Evolutionary conservation across 495 filamentous ascomycete species (phyloP), one percentile per base, ranked within the genome.

Genomic region (Penicillium waksmanii): DNA sequence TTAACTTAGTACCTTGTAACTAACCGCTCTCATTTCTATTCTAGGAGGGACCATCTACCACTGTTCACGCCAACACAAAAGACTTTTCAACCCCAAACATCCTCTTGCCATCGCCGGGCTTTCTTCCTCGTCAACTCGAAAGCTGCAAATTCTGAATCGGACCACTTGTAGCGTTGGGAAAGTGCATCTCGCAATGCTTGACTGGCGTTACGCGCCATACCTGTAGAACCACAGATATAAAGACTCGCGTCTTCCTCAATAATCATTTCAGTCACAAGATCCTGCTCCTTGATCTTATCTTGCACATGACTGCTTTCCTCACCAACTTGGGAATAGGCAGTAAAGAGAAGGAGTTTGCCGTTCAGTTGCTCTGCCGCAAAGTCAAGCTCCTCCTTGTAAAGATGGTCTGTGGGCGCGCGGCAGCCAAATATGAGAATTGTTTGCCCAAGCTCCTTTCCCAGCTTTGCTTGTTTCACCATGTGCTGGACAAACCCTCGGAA

Each of bases 401-500:
- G 15, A 19, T n/a, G 13, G 7, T 9, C 13, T 8, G 6, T n/a
- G 3, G 6, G 6, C 6, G 19, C 21, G 12, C 51, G 57, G 18
- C 18, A 48, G 11, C 57, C 57, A 12, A 21, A 53, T 27, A 60
- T 51, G 11, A 60, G 57, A 7, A 54, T 48, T 40, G 38, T 54
- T 15, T 38, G 15, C 7, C 57, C 57, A 19, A 53, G 17, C 11
- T 31, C 19, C 0, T 1, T 34, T 12, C 31, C 31, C 4, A 5
- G 11, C n/a, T n/a, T 33, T 50, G 10, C 10, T n/a, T 15, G 19
- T n/a, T 11, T 17, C 18, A 23, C 15, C 43, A 17, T 68, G 43
- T 76, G 72, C 31, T 61, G 59, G 27, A 76, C 42, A 43, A 75
- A 76, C 0, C 58, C 73, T n/a, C 61, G 47, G 36, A 66, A 60